Conservation (phyloP, 371 early-diverging fungal species). For the Rhizomucor miehei region DNA sequence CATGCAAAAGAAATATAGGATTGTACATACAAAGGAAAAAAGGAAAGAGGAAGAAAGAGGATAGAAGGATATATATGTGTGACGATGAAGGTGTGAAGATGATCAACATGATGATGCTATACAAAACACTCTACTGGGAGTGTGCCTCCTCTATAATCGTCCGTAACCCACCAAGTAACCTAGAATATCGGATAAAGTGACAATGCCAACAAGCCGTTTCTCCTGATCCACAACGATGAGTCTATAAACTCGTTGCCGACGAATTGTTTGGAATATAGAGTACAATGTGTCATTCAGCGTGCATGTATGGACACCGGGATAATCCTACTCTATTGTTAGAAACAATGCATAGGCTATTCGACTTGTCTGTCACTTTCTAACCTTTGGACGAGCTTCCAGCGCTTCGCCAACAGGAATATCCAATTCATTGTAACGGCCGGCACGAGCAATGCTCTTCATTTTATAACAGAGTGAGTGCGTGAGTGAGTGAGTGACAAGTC, state of each 20-base stretch:
- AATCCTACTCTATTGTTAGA: constrained; percentile 74
- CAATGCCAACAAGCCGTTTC: constrained; percentile 79
- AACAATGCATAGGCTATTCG: too few relatives aligned
- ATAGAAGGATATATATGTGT: too few relatives aligned
- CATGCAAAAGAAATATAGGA: too few relatives aligned
- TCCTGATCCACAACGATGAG: constrained; percentile 87
- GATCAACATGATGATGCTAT: too few relatives aligned
- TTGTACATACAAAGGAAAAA: too few relatives aligned
- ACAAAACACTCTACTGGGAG: too few relatives aligned
- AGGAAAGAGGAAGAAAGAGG: too few relatives aligned
- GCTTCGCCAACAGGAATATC: constrained; percentile 87
- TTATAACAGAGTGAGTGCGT: too few relatives aligned
- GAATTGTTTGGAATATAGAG: constrained; percentile 83
- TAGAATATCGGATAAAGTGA: constrained; percentile 87
- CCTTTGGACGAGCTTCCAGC: constrained; percentile 73
- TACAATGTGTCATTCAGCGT: constrained; percentile 80
- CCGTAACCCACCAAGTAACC: constrained; percentile 57
- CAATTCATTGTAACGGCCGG: constrained; percentile 59
- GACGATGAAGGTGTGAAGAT: too few relatives aligned
- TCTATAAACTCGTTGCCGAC: constrained; percentile 81
- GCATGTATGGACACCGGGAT: constrained; percentile 94
- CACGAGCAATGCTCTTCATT: constrained; percentile 44
- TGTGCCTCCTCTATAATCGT: background rate
- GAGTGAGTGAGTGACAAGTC: background rate
- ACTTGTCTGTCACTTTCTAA: too few relatives aligned